Evolutionary conservation across 1,284 basidiomycete genomes (phyloP).

Genomic region (Naganishia liquefaciens): DNA sequence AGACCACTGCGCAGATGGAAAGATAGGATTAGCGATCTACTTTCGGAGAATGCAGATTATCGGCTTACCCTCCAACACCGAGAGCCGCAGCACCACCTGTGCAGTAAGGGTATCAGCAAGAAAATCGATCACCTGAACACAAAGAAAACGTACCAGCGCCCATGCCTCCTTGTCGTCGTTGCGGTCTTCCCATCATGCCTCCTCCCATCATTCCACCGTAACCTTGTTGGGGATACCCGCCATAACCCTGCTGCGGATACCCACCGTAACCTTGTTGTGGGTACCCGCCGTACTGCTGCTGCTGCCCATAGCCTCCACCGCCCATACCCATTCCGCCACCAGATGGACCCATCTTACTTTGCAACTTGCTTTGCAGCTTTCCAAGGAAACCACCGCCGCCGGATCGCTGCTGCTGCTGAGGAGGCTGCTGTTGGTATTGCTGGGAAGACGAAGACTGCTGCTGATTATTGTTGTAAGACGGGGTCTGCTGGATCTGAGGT

Average conservation of each 20-base stretch:
- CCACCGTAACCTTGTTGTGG: slow-evolving; percentile 26
- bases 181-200: slow-evolving; percentile 37
- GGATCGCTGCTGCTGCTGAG: background rate
- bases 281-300: slow-evolving; percentile 28
- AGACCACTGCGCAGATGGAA: slow-evolving; percentile 32
- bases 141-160: slow-evolving; percentile 12
- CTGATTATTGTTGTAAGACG: slow-evolving; percentile 15
- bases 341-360: slow-evolving; percentile 26
- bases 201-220: slow-evolving; percentile 34
- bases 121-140: background rate
- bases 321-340: slow-evolving; percentile 31
- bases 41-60: too few species aligned
- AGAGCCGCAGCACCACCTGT: slow-evolving; percentile 43
- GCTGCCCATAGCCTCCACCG: background rate
- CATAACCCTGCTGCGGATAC: slow-evolving; percentile 22
- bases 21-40: background rate
- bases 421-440: slow-evolving; percentile 12
- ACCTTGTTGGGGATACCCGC: slow-evolving; percentile 38
- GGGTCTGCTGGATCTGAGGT: slow-evolving; percentile 13
- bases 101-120: background rate
- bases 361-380: slow-evolving; percentile 43
- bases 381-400: slow-evolving; percentile 43
- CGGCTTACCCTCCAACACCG: slow-evolving; percentile 16
- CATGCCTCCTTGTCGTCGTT: slow-evolving; percentile 31
- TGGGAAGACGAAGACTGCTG: slow-evolving; percentile 12